phyloP scores from a whole-genome alignment of 192 early-diverging fungal species.

The Coemansia sp. region DNA sequence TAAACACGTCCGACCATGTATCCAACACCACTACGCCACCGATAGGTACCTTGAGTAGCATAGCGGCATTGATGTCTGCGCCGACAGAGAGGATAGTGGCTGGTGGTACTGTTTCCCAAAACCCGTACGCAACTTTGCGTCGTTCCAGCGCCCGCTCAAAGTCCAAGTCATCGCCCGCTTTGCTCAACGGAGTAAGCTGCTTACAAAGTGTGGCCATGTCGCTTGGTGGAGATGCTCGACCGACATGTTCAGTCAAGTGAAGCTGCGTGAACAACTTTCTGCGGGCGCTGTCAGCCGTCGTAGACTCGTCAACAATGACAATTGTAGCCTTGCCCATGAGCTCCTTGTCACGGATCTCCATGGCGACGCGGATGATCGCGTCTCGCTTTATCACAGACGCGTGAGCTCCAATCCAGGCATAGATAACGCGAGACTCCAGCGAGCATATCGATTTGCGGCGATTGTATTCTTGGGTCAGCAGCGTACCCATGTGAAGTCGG shows the following conservation, averaged over 20 bases:
- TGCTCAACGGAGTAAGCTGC: constrained; percentile 37
- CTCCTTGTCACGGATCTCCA: constrained; percentile 53
- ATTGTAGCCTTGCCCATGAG: constrained; percentile 35
- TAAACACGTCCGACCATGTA: constrained; percentile 54
- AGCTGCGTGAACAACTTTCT: constrained; percentile 48
- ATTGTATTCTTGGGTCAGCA: constrained; percentile 39
- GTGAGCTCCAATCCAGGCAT: constrained; percentile 50
- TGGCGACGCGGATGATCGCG: constrained; percentile 42
- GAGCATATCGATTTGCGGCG: constrained; percentile 42
- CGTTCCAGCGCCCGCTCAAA: constrained; percentile 53
- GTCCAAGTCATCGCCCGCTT: constrained; percentile 40
- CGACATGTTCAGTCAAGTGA: constrained; percentile 25
- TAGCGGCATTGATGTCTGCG: constrained; percentile 42
- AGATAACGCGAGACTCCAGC: constrained; percentile 40
- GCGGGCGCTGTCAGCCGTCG: constrained; percentile 35
- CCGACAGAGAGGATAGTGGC: constrained; percentile 47
- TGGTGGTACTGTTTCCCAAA: constrained; percentile 53
- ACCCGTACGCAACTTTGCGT: constrained; percentile 52
- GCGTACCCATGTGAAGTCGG: constrained; percentile 3
- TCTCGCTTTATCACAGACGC: constrained; percentile 52
- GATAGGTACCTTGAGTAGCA: constrained; percentile 41
- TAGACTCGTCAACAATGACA: constrained; percentile 41
- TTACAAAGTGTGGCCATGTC: constrained; percentile 34
- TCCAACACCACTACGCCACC: constrained; percentile 53
- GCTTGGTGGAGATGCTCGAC: constrained; percentile 5